Percentiles rank a stretch among this genome's conserved stretches.
These are phyloP conservation scores for Verticillium tricorpus DNA, from an alignment of 2,329 filamentous ascomycete species.

Conservation along the genomic window DNA sequence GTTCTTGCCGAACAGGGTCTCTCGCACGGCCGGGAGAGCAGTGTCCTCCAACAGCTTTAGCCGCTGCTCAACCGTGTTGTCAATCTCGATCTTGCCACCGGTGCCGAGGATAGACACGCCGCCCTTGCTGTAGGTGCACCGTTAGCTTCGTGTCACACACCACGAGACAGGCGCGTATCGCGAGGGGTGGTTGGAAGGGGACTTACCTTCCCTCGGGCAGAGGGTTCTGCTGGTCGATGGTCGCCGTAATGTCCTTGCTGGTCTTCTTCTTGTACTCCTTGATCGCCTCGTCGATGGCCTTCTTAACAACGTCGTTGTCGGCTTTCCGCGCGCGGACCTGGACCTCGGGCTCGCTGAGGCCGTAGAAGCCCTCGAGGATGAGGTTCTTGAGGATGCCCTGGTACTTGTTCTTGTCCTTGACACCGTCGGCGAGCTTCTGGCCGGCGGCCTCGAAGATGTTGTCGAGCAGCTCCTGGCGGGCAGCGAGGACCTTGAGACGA, in stretches of 20 bases:
- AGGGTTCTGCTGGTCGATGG: conserved; percentile 73
- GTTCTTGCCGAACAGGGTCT: conserved; percentile 90
- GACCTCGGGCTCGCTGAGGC: conserved; percentile 75
- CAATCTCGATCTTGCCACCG: conserved; percentile 91
- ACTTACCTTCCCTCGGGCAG: conserved; percentile 79
- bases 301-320: conserved; percentile 71
- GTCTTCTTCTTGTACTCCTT: conserved; percentile 80
- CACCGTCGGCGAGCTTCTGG: conserved; percentile 61
- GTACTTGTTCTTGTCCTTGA: conserved; percentile 71
- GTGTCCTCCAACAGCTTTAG: conserved; percentile 79
- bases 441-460: conserved; percentile 78
- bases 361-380: conserved; percentile 86
- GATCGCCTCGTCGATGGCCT: conserved; percentile 70
- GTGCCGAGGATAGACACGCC: conserved; percentile 78
- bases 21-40: conserved; percentile 77
- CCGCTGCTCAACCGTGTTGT: conserved; percentile 95
- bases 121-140: conserved; percentile 60
- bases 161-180: not conserved
- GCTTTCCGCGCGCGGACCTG: conserved; percentile 71
- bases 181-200: not conserved
- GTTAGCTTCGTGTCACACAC: not conserved
- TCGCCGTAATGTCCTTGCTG: conserved; percentile 64
- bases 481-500: conserved; percentile 78
- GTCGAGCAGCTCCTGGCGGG: conserved; percentile 88
- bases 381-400: conserved; percentile 71